A percentile compares a stretch with the other conserved stretches of the same genome.
Conservation (phyloP, 1,284 basidiomycete species). For the Megacollybia platyphylla region DNA sequence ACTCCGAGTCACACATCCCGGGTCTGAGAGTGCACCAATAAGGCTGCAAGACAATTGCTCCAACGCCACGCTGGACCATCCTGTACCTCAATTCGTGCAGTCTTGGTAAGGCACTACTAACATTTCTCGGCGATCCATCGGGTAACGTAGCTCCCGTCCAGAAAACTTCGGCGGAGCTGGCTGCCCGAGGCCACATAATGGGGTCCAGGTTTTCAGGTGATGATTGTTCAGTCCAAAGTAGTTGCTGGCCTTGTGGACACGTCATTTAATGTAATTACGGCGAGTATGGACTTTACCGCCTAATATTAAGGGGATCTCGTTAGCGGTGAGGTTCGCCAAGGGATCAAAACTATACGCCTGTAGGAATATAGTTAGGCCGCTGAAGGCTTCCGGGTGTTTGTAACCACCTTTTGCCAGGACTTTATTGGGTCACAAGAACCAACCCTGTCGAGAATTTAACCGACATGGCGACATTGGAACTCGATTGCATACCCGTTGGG, state of each 20-base stretch:
- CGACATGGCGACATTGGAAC: background rate
- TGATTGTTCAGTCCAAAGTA: constrained; percentile 48
- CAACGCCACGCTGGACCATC: constrained; percentile 47
- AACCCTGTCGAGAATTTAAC: constrained; percentile 15
- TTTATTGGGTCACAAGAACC: constrained; percentile 67
- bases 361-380: background rate
- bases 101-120: constrained; percentile 38
- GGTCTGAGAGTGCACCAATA: constrained; percentile 61
- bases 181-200: constrained; percentile 48
- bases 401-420: constrained; percentile 53
- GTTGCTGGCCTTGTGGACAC: constrained; percentile 19
- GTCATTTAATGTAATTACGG: background rate
- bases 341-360: constrained; percentile 46
- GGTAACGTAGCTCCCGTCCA: constrained; percentile 29
- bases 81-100: constrained; percentile 54
- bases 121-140: constrained; percentile 20
- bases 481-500: constrained; percentile 11
- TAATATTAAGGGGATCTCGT: constrained; percentile 26
- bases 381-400: background rate
- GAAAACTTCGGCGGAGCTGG: constrained; percentile 46
- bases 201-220: constrained; percentile 38
- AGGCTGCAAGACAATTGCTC: constrained; percentile 53
- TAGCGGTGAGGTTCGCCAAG: constrained; percentile 22
- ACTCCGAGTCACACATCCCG: constrained; percentile 25
- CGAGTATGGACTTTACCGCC: constrained; percentile 22